Evolutionary conservation across 257 asterid species (phyloP), one percentile per base, ranked within the genome.

Genomic region (Jacaranda mimosifolia): DNA sequence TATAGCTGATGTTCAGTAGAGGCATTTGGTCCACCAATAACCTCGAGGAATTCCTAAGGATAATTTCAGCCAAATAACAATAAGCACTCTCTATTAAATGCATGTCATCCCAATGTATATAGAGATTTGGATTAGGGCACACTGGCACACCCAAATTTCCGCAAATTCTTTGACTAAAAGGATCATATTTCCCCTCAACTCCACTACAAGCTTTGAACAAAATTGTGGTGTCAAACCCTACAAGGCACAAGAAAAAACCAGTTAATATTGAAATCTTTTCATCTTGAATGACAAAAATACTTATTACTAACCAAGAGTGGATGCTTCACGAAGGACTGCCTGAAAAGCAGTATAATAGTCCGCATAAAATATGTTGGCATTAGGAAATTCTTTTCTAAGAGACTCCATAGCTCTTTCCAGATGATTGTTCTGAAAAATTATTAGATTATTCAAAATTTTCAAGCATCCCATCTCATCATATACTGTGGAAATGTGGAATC

Each of bases 191-290:
- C 6, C 56, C 71, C 26, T 57, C 70, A 42, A 9, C 45, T 12
- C 72, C 70, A 38, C 83, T 77, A 39, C 83, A 82, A 1, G 77
- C 53, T 49, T 38, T 53, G 36, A 78, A 11, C 21, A 73, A 32
- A 46, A 42, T 9, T 7, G 7, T 9, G 6, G 14, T n/a, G 26
- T 77, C 38, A 32, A 65, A 65, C 9, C 85, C 82, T 72, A 18
- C 11, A 52, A 70, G 15, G 36, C 6, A 42, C 13, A 56, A 11
- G 15, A 9, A 19, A 67, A 39, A n/a, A 5, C 4, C 9, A 51
- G 7, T 45, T 42, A 48, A 26, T 3, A 43, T 13, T 3, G 18
- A 26, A 5, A 11, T 6, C 5, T 63, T 10, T 3, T 58, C 39
- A 0, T 3, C 14, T 4, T 9, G 6, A 2, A 17, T n/a, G 18